phyloP scores from a whole-genome alignment of 2,329 filamentous ascomycete genomes.

The Tolypocladium nubicola region DNA sequence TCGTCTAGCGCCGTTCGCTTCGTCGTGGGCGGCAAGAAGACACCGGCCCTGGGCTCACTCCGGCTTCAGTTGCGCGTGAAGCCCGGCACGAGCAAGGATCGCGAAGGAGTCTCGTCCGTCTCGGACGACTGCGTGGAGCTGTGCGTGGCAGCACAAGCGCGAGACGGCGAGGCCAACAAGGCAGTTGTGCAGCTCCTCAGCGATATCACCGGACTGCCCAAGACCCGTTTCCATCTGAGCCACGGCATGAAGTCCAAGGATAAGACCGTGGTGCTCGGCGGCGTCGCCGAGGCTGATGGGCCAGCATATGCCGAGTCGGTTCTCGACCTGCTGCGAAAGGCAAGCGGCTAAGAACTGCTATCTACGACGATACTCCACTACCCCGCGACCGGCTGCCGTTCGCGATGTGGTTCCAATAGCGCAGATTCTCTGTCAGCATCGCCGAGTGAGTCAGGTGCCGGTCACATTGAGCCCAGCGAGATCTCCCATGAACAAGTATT shows the following conservation, averaged over 20 bases:
- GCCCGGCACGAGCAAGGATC: slow-evolving; percentile 49
- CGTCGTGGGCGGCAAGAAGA: slow-evolving; percentile 36
- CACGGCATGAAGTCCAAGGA: slow-evolving; percentile 54
- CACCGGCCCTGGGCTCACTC: slow-evolving; percentile 29
- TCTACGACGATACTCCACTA: background rate
- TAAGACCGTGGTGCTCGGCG: slow-evolving; percentile 44
- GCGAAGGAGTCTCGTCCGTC: slow-evolving; percentile 50
- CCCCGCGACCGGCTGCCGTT: background rate
- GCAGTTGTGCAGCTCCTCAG: slow-evolving; percentile 54
- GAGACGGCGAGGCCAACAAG: slow-evolving; percentile 59
- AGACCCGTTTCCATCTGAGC: slow-evolving; percentile 51
- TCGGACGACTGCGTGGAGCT: slow-evolving; percentile 49
- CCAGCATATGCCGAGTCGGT: slow-evolving; percentile 15
- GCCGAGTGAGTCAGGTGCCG: background rate
- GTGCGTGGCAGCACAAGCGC: slow-evolving; percentile 53
- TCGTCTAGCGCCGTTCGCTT: slow-evolving; percentile 30
- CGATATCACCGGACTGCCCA: slow-evolving; percentile 47
- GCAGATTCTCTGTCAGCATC: background rate
- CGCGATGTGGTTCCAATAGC: background rate
- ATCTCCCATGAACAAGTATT: background rate
- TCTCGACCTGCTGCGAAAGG: slow-evolving; percentile 15
- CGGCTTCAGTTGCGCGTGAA: slow-evolving; percentile 58
- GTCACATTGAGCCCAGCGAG: background rate
- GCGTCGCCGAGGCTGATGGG: slow-evolving; percentile 19
- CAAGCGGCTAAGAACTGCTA: slow-evolving; percentile 4